Conservation (phyloP, 495 filamentous ascomycete species). For the Usnea hakonensis region DNA sequence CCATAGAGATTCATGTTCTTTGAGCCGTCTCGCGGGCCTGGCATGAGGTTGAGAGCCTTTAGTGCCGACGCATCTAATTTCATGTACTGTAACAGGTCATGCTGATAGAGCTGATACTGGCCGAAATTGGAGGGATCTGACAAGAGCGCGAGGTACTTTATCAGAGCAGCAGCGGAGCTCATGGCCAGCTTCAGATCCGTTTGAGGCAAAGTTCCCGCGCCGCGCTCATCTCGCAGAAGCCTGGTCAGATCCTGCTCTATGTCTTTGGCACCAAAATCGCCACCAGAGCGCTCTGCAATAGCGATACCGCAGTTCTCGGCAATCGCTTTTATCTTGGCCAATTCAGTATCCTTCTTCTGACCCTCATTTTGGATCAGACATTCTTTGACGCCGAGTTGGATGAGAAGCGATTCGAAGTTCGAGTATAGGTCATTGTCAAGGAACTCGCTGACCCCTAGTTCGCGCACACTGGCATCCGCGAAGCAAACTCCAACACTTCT, state of each 20-base stretch:
- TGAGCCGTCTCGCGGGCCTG: conserved; percentile 82
- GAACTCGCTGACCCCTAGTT: conserved; percentile 95
- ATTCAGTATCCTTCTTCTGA: conserved; percentile 76
- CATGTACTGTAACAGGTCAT: conserved; percentile 97
- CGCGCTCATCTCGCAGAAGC: conserved; percentile 75
- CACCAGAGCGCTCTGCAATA: conserved; percentile 64
- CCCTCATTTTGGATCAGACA: conserved; percentile 73
- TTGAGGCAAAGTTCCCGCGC: conserved; percentile 70
- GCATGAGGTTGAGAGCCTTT: conserved; percentile 94
- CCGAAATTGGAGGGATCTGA: conserved; percentile 91
- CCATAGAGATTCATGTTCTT: conserved; percentile 98
- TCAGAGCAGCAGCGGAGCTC: conserved; percentile 86
- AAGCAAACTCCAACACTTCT: conserved; percentile 92
- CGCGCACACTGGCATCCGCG: conserved; percentile 91
- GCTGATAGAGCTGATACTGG: conserved; percentile 94
- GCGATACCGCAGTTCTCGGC: conserved; percentile 89
- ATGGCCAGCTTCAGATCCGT: conserved; percentile 95
- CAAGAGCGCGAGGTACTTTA: conserved; percentile 90
- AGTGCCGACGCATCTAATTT: conserved; percentile 94
- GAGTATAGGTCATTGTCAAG: conserved; percentile 97
- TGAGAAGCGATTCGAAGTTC: conserved; percentile 93
- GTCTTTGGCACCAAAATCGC: conserved; percentile 82
- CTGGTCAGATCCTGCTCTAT: conserved; percentile 92
- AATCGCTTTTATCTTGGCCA: conserved; percentile 78
- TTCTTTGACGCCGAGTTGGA: conserved; percentile 93